These are phyloP conservation scores for Maudiozyma bulderi DNA, from an alignment of 805 yeast genomes.

Conservation along the genomic window DNA sequence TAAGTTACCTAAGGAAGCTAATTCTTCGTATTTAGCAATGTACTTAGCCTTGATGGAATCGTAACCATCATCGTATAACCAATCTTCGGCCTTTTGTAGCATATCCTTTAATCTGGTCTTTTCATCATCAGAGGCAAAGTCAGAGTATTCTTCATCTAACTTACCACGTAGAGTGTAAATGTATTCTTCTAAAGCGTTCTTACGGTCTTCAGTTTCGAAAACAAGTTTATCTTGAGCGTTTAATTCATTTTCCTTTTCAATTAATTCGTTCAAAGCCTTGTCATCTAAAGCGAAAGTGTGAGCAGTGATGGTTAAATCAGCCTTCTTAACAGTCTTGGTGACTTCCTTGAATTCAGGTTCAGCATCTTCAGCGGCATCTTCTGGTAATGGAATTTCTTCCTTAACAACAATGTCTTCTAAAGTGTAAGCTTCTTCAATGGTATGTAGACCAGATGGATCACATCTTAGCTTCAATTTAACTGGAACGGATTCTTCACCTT, in stretches of 20 bases:
- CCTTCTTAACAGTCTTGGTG: conserved; percentile 89
- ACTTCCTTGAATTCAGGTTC: conserved; percentile 85
- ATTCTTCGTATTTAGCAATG: conserved; percentile 95
- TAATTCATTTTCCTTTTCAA: conserved; percentile 80
- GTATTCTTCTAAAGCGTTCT: conserved; percentile 97
- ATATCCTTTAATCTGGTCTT: conserved; percentile 65
- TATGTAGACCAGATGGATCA: conserved; percentile 93
- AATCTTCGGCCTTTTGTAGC: conserved; percentile 84
- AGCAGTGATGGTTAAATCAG: conserved; percentile 55
- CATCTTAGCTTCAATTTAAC: conserved; percentile 91
- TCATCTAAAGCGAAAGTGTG: conserved; percentile 54
- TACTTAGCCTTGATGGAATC: conserved; percentile 94
- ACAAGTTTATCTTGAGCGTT: conserved; percentile 88
- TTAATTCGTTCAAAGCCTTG: conserved; percentile 44
- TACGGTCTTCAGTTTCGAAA: conserved; percentile 97
- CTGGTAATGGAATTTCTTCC: conserved; percentile 63
- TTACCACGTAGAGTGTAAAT: conserved; percentile 95
- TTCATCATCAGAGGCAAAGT: conserved; percentile 85
- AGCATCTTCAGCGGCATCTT: conserved; percentile 44
- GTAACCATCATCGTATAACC: conserved; percentile 97
- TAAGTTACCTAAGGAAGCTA: conserved; percentile 87
- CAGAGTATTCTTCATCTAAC: conserved; percentile 82
- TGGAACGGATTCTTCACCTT: conserved; percentile 68
- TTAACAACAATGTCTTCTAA: conserved; percentile 84
- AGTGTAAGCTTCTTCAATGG: conserved; percentile 88